These are phyloP conservation scores for Petunia secreta DNA, from an alignment of 257 asterid species.

Conservation along the genomic window DNA sequence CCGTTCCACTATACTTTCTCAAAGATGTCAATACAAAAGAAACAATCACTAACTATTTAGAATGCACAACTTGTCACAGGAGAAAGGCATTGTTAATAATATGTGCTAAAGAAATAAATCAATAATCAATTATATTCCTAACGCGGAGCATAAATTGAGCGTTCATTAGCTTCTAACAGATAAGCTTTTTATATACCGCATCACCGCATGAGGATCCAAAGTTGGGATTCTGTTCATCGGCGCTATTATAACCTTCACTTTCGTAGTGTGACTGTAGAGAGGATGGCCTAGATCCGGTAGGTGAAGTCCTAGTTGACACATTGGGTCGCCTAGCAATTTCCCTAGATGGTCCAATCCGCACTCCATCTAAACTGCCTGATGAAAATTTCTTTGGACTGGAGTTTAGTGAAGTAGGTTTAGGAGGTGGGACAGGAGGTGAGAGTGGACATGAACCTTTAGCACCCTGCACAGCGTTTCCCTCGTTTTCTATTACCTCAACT, in stretches of 20 bases:
- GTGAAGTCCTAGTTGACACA: constrained; percentile 76
- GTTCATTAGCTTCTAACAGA: constrained; percentile 4
- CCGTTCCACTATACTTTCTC: constrained; percentile 3
- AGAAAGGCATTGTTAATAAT: not conserved
- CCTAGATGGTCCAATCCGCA: constrained; percentile 65
- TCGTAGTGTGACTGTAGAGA: constrained; percentile 93
- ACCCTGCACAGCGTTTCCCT: constrained; percentile 56
- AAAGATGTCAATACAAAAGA: not conserved
- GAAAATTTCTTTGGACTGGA: constrained; percentile 53
- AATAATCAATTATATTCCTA: not conserved
- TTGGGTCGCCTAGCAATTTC: constrained; percentile 68
- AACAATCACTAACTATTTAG: not conserved
- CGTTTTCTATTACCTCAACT: constrained; percentile 57
- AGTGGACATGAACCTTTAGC: constrained; percentile 76
- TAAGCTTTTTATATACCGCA: constrained; percentile 59
- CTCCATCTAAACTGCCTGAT: constrained; percentile 51
- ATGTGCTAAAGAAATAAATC: constrained; percentile 12
- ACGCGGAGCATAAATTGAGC: not conserved
- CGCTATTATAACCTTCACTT: constrained; percentile 95
- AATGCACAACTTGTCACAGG: not conserved
- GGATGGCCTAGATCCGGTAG: constrained; percentile 89
- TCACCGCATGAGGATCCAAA: constrained; percentile 76
- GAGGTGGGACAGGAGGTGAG: constrained; percentile 98
- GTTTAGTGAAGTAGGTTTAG: constrained; percentile 59
- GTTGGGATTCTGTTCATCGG: constrained; percentile 84